Percentiles rank a stretch among this genome's conserved stretches.
Conservation (phyloP, 305 asterid species). For the Solanum aculeatissimum region DNA sequence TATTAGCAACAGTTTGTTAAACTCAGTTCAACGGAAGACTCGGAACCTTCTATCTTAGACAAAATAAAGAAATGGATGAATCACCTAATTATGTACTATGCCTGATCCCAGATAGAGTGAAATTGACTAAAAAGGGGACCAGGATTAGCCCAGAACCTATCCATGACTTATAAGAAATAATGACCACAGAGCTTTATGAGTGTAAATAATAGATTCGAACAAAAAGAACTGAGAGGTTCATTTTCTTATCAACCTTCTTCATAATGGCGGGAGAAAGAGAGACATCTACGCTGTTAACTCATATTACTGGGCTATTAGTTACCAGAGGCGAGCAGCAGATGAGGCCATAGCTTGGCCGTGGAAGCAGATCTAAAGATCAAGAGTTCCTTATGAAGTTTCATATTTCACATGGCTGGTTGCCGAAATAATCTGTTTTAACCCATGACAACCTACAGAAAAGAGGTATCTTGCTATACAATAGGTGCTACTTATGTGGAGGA, state of each 20-base stretch:
- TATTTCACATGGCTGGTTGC: background rate
- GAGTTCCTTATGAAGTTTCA: background rate
- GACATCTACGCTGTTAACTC: background rate
- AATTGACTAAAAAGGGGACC: background rate
- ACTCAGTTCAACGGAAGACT: background rate
- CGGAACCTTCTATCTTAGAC: background rate
- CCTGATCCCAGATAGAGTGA: background rate
- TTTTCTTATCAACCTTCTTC: background rate
- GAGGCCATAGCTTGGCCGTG: background rate
- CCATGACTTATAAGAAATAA: background rate
- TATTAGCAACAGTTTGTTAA: background rate
- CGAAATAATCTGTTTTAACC: background rate
- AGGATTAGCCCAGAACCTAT: background rate
- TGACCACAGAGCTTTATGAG: background rate
- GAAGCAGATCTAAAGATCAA: background rate
- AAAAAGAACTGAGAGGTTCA: background rate
- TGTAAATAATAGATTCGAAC: background rate
- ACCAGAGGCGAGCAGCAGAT: background rate
- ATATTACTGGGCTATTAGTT: background rate
- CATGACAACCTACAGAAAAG: background rate
- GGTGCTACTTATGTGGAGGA: background rate
- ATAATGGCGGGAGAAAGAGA: background rate
- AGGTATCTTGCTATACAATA: background rate
- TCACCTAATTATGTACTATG: background rate
- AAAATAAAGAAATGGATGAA: background rate